Evolutionary conservation across 495 filamentous ascomycete genomes (phyloP).

Genomic region (Talaromyces ruber): DNA sequence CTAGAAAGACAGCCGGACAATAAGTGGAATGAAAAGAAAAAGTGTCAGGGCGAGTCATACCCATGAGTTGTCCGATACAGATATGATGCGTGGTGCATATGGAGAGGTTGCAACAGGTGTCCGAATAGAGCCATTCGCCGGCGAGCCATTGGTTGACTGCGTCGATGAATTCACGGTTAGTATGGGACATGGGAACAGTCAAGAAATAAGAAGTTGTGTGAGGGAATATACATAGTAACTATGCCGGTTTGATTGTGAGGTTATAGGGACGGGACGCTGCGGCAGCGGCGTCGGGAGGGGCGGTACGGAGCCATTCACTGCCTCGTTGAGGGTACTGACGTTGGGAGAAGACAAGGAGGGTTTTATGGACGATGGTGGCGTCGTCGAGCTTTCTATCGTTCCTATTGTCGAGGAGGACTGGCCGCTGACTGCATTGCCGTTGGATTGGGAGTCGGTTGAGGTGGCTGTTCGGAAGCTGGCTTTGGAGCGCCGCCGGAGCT

Average conservation of each 20-base stretch:
- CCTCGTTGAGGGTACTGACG: conserved; percentile 36
- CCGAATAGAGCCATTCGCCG: conserved; percentile 41
- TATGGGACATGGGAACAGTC: neutral
- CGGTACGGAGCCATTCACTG: conserved; percentile 20
- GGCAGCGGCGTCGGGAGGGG: conserved; percentile 22
- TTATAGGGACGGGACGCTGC: conserved; percentile 35
- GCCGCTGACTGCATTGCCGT: conserved; percentile 39
- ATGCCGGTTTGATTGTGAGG: conserved; percentile 38
- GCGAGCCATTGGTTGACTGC: conserved; percentile 34
- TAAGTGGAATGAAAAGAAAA: neutral
- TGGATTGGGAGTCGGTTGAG: conserved; percentile 44
- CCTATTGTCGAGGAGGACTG: conserved; percentile 60
- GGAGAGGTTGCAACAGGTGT: conserved; percentile 55
- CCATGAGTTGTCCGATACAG: conserved; percentile 73
- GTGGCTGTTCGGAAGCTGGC: conserved; percentile 52
- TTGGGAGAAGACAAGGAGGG: conserved; percentile 44
- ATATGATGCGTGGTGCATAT: conserved; percentile 69
- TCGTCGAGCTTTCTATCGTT: conserved; percentile 47
- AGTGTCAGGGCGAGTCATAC: conserved; percentile 35
- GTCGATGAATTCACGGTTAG: neutral
- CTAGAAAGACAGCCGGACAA: conserved; percentile 32
- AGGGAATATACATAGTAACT: conserved; percentile 32
- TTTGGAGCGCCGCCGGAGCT: conserved; percentile 65
- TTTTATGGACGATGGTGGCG: conserved; percentile 52
- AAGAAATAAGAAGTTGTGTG: neutral